Percentiles rank a stretch among this genome's conserved stretches.
phyloP scores from a whole-genome alignment of 768 basidiomycete genomes.

The Cyclocybe cylindracea region DNA sequence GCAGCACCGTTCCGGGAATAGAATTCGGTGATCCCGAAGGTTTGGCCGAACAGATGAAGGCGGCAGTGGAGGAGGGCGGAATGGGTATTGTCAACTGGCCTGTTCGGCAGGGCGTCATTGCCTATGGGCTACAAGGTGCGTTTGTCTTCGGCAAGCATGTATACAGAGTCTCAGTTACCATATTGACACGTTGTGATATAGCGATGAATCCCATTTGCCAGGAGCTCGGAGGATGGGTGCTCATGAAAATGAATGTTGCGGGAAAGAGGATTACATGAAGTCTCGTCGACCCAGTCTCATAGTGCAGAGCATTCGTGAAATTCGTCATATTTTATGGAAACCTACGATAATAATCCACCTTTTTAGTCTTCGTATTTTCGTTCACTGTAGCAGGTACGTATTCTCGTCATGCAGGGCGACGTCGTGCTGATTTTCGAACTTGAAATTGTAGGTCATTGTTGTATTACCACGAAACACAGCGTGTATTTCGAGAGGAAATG shows the following conservation, averaged over 20 bases:
- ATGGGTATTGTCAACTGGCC: constrained; percentile 28
- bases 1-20: constrained; percentile 16
- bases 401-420: no score
- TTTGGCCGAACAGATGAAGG: constrained; percentile 25
- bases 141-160: not conserved
- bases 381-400: no score
- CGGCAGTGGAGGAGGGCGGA: constrained; percentile 25
- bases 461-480: no score
- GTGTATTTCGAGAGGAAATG: no score
- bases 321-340: no score
- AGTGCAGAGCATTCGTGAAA: no score
- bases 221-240: constrained; percentile 19
- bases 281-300: no score
- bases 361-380: no score
- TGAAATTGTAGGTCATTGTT: no score
- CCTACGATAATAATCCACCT: no score
- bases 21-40: constrained; percentile 20
- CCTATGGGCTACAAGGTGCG: constrained; percentile 25
- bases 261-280: constrained; percentile 25
- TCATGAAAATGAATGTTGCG: constrained; percentile 18
- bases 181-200: constrained; percentile 1
- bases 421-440: no score
- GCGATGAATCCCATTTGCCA: constrained; percentile 28
- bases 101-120: constrained; percentile 17
- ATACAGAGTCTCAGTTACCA: not conserved